phyloP scores from a whole-genome alignment of 2,329 filamentous ascomycete species.

The Tolypocladium tropicale region DNA sequence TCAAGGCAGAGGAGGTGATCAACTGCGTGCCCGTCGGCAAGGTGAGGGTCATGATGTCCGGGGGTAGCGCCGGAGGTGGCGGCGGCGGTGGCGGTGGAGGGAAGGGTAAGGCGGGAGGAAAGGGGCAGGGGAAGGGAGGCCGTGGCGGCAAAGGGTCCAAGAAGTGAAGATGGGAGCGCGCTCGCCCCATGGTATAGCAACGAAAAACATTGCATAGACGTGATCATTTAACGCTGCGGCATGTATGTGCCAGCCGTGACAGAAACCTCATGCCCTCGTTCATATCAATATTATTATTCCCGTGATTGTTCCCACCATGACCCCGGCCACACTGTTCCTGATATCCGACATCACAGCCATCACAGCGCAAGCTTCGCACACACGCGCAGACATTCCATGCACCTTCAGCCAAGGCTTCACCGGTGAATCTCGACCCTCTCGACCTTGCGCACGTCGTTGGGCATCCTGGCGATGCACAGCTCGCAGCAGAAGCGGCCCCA shows the following conservation, averaged over 20 bases:
- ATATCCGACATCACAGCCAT: too few relatives aligned
- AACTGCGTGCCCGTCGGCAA: conserved; percentile 74
- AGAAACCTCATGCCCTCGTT: neutral
- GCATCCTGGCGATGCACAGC: conserved; percentile 53
- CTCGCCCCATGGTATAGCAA: neutral
- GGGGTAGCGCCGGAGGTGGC: conserved; percentile 35
- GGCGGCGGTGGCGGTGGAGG: conserved; percentile 26
- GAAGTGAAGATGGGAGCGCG: conserved; percentile 13
- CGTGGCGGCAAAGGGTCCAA: conserved; percentile 33
- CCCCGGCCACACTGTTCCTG: neutral
- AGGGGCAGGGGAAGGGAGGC: conserved; percentile 21
- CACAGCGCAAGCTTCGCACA: too few relatives aligned
- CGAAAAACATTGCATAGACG: neutral
- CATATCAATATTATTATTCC: neutral
- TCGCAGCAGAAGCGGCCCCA: conserved; percentile 69
- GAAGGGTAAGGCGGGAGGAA: conserved; percentile 22
- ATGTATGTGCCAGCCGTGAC: neutral
- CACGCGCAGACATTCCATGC: too few relatives aligned
- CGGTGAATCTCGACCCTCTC: conserved; percentile 12
- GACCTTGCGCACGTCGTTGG: conserved; percentile 45
- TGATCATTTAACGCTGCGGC: neutral
- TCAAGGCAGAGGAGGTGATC: conserved; percentile 74
- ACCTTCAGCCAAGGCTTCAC: too few relatives aligned
- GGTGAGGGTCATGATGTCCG: conserved; percentile 67
- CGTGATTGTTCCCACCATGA: neutral